phyloP scores from a whole-genome alignment of 257 asterid genomes.

The Plantago elongata region DNA sequence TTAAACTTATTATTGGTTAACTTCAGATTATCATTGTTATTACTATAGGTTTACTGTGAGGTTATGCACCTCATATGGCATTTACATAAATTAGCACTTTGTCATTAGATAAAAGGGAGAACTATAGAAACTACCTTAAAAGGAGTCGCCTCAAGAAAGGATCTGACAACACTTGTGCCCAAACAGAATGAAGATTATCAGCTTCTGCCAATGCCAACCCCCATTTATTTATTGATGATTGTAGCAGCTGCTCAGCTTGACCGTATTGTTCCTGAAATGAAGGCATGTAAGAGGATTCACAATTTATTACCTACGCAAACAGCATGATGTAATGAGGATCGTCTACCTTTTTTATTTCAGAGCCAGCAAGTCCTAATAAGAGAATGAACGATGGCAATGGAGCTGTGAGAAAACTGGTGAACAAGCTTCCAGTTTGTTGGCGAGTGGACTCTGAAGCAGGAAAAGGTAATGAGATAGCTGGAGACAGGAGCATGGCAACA shows the following conservation, averaged over 20 bases:
- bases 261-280: slow-evolving; percentile 59
- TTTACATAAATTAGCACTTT: too few species aligned
- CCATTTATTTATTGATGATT: slow-evolving; percentile 57
- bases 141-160: slow-evolving; percentile 87
- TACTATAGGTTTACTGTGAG: too few species aligned
- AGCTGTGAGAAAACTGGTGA: slow-evolving; percentile 83
- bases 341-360: slow-evolving; percentile 67
- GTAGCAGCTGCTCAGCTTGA: slow-evolving; percentile 70
- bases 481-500: slow-evolving; percentile 82
- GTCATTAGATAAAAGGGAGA: too few species aligned
- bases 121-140: slow-evolving; percentile 44
- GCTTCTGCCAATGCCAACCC: slow-evolving; percentile 59
- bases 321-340: too few species aligned
- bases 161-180: slow-evolving; percentile 77
- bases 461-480: slow-evolving; percentile 57
- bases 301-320: not conserved
- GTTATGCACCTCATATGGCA: too few species aligned
- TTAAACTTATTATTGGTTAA: too few species aligned
- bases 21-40: too few species aligned
- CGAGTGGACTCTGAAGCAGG: slow-evolving; percentile 57
- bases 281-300: slow-evolving; percentile 18
- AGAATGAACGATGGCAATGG: slow-evolving; percentile 82
- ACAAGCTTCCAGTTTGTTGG: slow-evolving; percentile 71
- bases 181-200: slow-evolving; percentile 64
- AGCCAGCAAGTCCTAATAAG: slow-evolving; percentile 66